phyloP scores from a whole-genome alignment of 1,284 basidiomycete genomes.

The Sanguinoderma infundibulare region DNA sequence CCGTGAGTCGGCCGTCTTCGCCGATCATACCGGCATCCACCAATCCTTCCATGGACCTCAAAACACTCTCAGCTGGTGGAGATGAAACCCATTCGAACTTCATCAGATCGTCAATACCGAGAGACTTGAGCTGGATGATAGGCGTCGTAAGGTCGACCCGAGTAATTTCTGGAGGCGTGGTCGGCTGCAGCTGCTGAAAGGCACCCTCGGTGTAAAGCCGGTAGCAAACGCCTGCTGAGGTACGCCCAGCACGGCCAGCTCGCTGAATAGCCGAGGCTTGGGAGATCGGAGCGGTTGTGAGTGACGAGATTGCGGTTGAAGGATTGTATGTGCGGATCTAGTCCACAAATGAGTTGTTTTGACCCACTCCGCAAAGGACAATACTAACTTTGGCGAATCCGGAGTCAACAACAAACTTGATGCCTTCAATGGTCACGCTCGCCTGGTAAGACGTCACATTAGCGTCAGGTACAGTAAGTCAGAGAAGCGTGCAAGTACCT shows the following conservation, averaged over 20 bases:
- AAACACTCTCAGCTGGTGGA: conserved; percentile 86
- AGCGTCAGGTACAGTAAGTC: background rate
- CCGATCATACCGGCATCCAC: conserved; percentile 74
- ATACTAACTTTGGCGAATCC: conserved; percentile 89
- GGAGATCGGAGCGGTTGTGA: conserved; percentile 81
- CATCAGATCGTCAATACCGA: conserved; percentile 96
- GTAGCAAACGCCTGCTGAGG: conserved; percentile 90
- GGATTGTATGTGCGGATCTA: conserved; percentile 88
- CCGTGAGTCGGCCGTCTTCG: conserved; percentile 68
- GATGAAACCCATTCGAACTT: conserved; percentile 93
- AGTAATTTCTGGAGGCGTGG: conserved; percentile 88
- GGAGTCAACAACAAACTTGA: conserved; percentile 94
- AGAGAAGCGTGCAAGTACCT: conserved; percentile 50
- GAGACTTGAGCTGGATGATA: conserved; percentile 90
- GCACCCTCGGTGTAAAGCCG: conserved; percentile 82
- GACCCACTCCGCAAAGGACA: background rate
- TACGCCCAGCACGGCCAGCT: conserved; percentile 90
- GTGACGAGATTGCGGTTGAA: conserved; percentile 79
- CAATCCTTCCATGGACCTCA: conserved; percentile 81
- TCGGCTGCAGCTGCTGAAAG: conserved; percentile 61
- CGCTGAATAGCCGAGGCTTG: conserved; percentile 87
- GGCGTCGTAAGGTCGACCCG: conserved; percentile 88
- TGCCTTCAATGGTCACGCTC: conserved; percentile 95
- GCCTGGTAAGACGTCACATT: conserved; percentile 54
- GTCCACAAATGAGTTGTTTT: conserved; percentile 20